Conservation (phyloP, 345 rosid genomes). For the Anastatica hierochuntica region DNA sequence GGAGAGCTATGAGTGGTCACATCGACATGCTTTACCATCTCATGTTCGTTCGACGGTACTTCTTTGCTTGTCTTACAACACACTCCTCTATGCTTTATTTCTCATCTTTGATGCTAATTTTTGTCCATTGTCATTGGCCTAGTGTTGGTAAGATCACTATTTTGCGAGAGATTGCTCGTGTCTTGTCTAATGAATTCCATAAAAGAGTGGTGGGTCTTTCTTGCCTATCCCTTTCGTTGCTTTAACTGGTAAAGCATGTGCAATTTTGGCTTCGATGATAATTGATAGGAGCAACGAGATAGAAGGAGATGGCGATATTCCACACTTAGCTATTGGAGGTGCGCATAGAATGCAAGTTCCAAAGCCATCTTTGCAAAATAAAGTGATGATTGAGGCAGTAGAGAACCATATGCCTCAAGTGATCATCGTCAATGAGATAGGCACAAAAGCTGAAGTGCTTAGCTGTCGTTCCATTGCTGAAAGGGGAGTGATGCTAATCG, state of each 20-base stretch:
- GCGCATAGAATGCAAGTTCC: conserved; percentile 79
- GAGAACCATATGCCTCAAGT: conserved; percentile 82
- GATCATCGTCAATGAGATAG: conserved; percentile 57
- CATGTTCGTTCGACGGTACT: conserved; percentile 58
- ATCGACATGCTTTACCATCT: conserved; percentile 55
- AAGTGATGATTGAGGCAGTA: conserved; percentile 64
- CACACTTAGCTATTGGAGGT: conserved; percentile 62
- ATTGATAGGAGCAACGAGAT: conserved; percentile 73
- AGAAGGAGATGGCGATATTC: conserved; percentile 73
- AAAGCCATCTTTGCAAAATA: conserved; percentile 50
- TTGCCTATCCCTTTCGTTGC: background rate
- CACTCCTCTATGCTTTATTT: background rate
- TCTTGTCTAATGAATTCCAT: conserved; percentile 49
- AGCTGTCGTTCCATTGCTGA: conserved; percentile 61
- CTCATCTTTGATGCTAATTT: background rate
- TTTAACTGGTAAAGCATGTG: background rate
- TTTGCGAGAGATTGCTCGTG: conserved; percentile 56
- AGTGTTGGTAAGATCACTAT: conserved; percentile 76
- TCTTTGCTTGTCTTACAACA: too few species aligned
- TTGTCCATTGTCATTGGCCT: conserved; percentile 26
- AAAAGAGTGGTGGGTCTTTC: conserved; percentile 57
- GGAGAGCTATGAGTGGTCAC: conserved; percentile 55
- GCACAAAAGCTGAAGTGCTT: conserved; percentile 60
- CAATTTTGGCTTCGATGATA: conserved; percentile 27
- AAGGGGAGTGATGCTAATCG: conserved; percentile 60